Evolutionary conservation across 2,329 filamentous ascomycete genomes (phyloP), one percentile per base, ranked within the genome.

Genomic region (Bertia moriformis): DNA sequence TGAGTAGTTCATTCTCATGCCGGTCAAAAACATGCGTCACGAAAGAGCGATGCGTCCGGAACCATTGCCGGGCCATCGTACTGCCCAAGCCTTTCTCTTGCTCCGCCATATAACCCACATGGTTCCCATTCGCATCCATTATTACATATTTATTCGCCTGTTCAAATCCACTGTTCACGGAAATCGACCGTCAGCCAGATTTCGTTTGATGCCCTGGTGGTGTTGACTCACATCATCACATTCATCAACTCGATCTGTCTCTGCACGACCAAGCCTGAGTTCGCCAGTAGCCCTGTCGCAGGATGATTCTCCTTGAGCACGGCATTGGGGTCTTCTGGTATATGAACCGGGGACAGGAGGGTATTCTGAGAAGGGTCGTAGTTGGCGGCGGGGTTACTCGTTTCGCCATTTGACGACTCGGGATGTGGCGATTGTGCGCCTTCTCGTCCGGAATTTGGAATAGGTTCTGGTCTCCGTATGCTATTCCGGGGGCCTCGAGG

Each of bases 91-190:
- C 71, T 42, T 69, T 69, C 37, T 78, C 75, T 48, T 69, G 66
- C 53, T 80, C 75, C 20, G 72, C 74, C 49, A 80, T 68, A 46
- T 74, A 79, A 12, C 75, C 75, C 33, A 79, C 63, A 44, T 76
- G 74, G 42, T 72, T 69, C 4, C 75, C 75, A 39, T 69, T 62
- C 2, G 72, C 72, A 55, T 78, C 71, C 63, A 78, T 69, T 38
- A 80, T 76, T 13, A 76, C 65, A 50, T 80, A 80, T 51, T 66
- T 66, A 48, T 79, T 79, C 12, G 75, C 73, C 51, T 80, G 75
- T 53, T 80, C 75, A 45, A 78, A 78, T 1, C 75, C 74, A 43
- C 60, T 62, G 18, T n/a, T 17, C 5, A 14, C 13, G 19, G 12
- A 22, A 42, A 5, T 39, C 17, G 24, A 41, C 24, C 42, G 41